Base-by-base conservation (phyloP, 1,284 basidiomycete genomes). In the Jaminaea rosea region DNA sequence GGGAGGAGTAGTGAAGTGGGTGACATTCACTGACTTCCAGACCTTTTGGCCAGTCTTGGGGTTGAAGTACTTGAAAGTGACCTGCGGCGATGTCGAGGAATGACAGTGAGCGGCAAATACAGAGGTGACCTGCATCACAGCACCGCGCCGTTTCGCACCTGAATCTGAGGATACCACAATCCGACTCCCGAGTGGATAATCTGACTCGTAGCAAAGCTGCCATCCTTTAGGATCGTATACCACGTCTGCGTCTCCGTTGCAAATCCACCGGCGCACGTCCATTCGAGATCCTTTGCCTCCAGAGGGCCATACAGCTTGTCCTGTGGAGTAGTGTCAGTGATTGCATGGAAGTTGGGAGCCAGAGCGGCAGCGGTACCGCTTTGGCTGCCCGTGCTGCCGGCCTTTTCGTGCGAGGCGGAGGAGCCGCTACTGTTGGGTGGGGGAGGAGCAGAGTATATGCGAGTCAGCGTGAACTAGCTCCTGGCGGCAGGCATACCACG, bases 151-250 rank as follows among this genome's bases (percentile, higher is more conserved):
- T n/a, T n/a, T n/a, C n/a, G n/a, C n/a, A n/a, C n/a, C n/a, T n/a
- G n/a, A n/a, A 96, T 84, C 34, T 87, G 89, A 5, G 93, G 91
- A 69, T 87, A 89, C 88, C 88, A 92, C 47, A 91, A 93, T 91
- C 94, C 94, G 50, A 93, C 82, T 44, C 87, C 81, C 2, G 90
- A 93, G 79, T 96, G 91, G 69, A 99, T 97, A 57, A 98, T 82
- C 77, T 98, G 93, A 67, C 82, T 84, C 81, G 88, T 87, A 58
- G 94, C 62, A 50, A 83, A 81, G 23, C 81, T 82, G 4, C 92
- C 92, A 79, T 94, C 88, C 34, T 84, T 81, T 11, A 88, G 79
- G 60, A 87, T 80, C 31, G 84, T 79, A 76, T 99, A 99, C 78
- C 85, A 98, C 0, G 77, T 81, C 75, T 96, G 89, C 0, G 93